Base-by-base conservation (phyloP, 2,329 filamentous ascomycete genomes). In the Botrytis fragariae region DNA sequence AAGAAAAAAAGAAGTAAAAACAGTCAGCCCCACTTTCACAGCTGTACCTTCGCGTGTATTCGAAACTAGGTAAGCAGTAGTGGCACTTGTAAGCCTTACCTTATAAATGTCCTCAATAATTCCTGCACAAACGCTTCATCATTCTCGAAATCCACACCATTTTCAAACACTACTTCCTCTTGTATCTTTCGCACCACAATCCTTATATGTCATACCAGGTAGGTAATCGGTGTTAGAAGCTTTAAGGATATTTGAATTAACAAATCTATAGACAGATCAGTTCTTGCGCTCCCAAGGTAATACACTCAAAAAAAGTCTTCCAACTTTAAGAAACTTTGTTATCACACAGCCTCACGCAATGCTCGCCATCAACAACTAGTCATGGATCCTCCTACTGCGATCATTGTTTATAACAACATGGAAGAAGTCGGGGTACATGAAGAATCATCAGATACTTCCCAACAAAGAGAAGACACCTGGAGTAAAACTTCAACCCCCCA, bases 31-130 rank as follows among this genome's bases (percentile, higher is more conserved):
- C 45, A n/a, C 22, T 14, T 51, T 2, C n/a, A 51, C 12, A 37
- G 35, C 32, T 5, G 20, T 7, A 12, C 4, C 3, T 22, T 60
- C 4, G 20, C 8, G 1, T 16, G 2, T 25, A 14, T 2, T 1
- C 25, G 2, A 14, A 25, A 60, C n/a, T n/a, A n/a, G n/a, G 9
- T 25, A 7, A 25, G 4, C 57, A 60, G 32, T 60, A 37, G 20
- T 37, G 20, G 20, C 32, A 14, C 7, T 35, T 9, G 9, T 35
- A 29, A 18, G 8, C 1, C 10, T 29, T 22, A 5, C 57, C 32
- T 10, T 59, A 22, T 37, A 60, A 60, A 7, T 22, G 20, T 3
- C 22, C 44, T 48, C 4, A 25, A 25, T 10, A 51, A 22, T 51
- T 51, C 8, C 4, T 60, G 0, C 4, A 22, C 57, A 60, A 54